phyloP scores from a whole-genome alignment of 345 rosid species.

The Aurinia saxatilis region DNA sequence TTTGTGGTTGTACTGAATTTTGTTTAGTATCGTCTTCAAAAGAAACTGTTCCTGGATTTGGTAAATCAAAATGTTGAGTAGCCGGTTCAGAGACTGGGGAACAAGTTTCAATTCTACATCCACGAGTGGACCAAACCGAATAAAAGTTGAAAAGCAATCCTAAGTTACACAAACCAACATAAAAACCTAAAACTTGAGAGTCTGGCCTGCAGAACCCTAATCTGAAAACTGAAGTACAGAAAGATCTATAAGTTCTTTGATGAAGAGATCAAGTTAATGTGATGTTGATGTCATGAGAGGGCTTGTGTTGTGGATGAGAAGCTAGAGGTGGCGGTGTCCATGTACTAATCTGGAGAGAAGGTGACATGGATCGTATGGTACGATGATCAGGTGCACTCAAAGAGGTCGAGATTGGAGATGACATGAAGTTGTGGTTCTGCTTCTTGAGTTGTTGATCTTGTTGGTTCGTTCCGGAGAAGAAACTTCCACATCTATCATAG shows the following conservation, averaged over 20 bases:
- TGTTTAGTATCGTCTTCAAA: neutral
- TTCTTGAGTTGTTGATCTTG: constrained; percentile 71
- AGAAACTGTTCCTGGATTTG: neutral
- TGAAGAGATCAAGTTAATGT: constrained; percentile 4
- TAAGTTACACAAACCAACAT: constrained; percentile 18
- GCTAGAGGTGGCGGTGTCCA: constrained; percentile 15
- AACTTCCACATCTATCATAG: too few relatives aligned
- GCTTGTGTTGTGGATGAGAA: constrained; percentile 17
- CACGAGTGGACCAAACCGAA: constrained; percentile 1
- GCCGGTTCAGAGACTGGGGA: neutral
- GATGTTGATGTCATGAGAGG: constrained; percentile 25
- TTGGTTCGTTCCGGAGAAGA: constrained; percentile 54
- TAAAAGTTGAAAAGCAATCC: neutral
- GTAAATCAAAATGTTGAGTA: neutral
- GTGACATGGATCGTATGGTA: constrained; percentile 14
- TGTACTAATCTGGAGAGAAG: constrained; percentile 1
- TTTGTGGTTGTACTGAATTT: neutral
- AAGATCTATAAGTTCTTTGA: neutral
- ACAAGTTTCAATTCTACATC: constrained; percentile 11
- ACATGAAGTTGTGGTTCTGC: constrained; percentile 35
- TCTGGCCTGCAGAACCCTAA: neutral
- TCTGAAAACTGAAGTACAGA: neutral
- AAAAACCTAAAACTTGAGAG: constrained; percentile 12
- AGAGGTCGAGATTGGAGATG: constrained; percentile 26
- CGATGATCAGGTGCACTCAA: constrained; percentile 37